phyloP scores from a whole-genome alignment of 176 grass and related monocot genomes.

The sorghum (Sorghum bicolor) region DNA sequence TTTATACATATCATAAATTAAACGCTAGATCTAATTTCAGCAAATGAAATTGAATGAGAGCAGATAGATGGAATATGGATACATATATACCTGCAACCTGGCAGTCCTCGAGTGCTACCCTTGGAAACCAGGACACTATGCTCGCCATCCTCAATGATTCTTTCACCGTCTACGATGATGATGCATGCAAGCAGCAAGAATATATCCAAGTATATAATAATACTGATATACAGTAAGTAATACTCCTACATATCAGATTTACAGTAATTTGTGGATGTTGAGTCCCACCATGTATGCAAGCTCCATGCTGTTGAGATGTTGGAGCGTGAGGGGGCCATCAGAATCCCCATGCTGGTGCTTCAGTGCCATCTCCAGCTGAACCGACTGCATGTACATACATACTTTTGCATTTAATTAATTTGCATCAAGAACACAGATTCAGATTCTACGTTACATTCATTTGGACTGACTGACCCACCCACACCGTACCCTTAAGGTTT shows the following conservation, averaged over 20 bases:
- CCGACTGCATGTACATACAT: slow-evolving; percentile 30
- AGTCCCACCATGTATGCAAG: slow-evolving; percentile 55
- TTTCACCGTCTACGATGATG: slow-evolving; percentile 51
- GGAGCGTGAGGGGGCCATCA: slow-evolving; percentile 35
- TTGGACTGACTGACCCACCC: slow-evolving; percentile 21
- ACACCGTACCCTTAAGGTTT: slow-evolving; percentile 65
- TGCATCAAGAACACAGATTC: background rate
- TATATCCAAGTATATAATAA: too few relatives aligned
- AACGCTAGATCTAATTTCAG: background rate
- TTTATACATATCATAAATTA: too few relatives aligned
- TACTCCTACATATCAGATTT: background rate
- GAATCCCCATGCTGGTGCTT: background rate
- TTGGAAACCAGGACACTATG: slow-evolving; percentile 96
- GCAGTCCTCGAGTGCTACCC: slow-evolving; percentile 84
- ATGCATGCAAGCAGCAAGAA: background rate
- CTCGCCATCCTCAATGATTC: slow-evolving; percentile 85
- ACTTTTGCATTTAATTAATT: too few relatives aligned
- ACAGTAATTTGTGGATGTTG: background rate
- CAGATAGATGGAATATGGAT: background rate
- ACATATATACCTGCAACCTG: slow-evolving; percentile 65
- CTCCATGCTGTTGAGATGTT: slow-evolving; percentile 67
- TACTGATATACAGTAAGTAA: background rate
- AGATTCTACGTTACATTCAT: background rate
- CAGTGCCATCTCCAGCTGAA: slow-evolving; percentile 49
- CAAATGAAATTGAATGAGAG: background rate